Base-by-base conservation (phyloP, 129 eudicot genomes). In the Helichrysum umbraculigerum region DNA sequence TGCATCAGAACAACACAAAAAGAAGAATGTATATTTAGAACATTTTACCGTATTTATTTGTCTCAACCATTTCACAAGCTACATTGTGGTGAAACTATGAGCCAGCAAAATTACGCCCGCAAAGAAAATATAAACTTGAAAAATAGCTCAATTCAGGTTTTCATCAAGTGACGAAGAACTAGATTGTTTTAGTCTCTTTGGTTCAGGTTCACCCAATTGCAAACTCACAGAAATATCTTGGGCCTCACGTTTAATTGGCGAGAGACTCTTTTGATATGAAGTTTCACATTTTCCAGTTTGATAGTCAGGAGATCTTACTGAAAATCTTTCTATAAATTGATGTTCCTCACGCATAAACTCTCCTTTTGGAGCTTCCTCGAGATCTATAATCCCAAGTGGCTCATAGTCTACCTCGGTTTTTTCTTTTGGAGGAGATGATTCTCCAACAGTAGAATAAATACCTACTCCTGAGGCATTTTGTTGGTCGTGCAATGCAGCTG, bases 401-500 rank as follows among this genome's bases (percentile, higher is more conserved):
- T 77, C 79, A 41, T 72, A 76, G 47, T 75, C 80, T 11, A 80
- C 89, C 75, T 71, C 85, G 4, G 73, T 54, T 82, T 56, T 79
- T 64, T 74, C 86, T 44, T 70, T 35, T 12, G 81, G 78, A 35
- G 96, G 85, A 63, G 92, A 83, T 52, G 89, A 86, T 78, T 78
- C 89, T 67, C 88, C 89, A 34, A 82, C 82, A 32, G 83, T 75
- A 50, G 86, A 80, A 78, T 68, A 82, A n/a, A 73, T 59, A 17
- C 91, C 88, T 66, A 85, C 83, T 17, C 30, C n/a, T 30, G 34
- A 87, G 67, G 85, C 89, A 66, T 84, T 86, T 76, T 76, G 85
- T 76, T 88, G 94, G 73, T 83, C 91, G 67, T 73, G 84, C 68
- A 88, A 69, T 39, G 94, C 93, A 80, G 52, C 94, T 91, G 70